A percentile compares a stretch with the other conserved stretches of the same genome.
These are phyloP conservation scores for Xylariomycetidae sp. DNA, from an alignment of 2,329 filamentous ascomycete species.

Conservation along the genomic window DNA sequence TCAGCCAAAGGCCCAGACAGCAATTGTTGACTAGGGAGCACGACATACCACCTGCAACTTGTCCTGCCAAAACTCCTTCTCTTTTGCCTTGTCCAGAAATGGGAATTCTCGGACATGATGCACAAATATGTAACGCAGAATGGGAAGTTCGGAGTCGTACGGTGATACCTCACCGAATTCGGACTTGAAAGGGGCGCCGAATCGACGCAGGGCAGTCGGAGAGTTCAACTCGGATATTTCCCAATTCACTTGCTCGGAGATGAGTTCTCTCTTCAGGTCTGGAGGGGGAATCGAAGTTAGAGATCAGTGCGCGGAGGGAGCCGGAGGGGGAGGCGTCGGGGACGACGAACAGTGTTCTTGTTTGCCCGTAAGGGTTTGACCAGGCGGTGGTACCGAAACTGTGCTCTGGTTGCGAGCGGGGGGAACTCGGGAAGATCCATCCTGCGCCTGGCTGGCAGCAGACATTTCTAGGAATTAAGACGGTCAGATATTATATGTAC, in stretches of 20 bases:
- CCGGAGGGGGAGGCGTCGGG: neutral
- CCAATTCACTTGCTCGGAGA: conserved; percentile 81
- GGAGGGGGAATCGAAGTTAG: conserved; percentile 6
- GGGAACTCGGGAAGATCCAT: conserved; percentile 16
- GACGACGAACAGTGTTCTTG: conserved; percentile 83
- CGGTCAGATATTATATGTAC: too few species aligned
- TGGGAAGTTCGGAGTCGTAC: conserved; percentile 87
- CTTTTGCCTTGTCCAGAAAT: conserved; percentile 90
- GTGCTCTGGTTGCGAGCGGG: conserved; percentile 4
- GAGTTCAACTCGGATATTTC: conserved; percentile 93
- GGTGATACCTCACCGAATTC: conserved; percentile 90
- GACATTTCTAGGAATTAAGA: conserved; percentile 24
- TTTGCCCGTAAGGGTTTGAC: conserved; percentile 73
- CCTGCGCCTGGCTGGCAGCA: conserved; percentile 14
- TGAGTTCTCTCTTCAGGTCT: conserved; percentile 95
- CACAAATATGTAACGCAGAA: conserved; percentile 94
- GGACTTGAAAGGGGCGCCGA: conserved; percentile 92
- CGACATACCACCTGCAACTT: conserved; percentile 82
- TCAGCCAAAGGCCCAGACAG: conserved; percentile 2
- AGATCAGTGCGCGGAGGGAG: too few species aligned
- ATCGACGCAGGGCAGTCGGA: conserved; percentile 88
- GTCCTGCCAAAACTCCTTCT: conserved; percentile 99
- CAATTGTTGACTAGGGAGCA: neutral
- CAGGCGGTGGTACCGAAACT: conserved; percentile 29
- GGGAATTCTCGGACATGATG: conserved; percentile 97